A percentile compares a stretch with the other conserved stretches of the same genome.
phyloP scores from a whole-genome alignment of 139 green algal genomes.

The Parachlorella kessleri region DNA sequence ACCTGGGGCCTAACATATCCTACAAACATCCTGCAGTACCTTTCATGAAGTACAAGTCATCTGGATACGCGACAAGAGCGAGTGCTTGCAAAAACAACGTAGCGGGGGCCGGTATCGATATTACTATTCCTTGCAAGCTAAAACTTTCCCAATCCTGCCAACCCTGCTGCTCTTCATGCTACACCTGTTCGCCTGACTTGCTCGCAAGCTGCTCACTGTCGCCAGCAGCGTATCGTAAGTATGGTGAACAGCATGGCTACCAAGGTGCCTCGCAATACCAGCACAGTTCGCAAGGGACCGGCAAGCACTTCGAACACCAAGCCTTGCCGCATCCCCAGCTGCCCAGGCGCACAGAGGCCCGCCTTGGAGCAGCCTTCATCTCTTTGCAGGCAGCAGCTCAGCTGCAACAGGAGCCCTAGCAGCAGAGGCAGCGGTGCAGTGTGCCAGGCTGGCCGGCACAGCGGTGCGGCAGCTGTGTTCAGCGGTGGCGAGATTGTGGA shows the following conservation, averaged over 20 bases:
- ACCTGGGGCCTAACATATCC: background rate
- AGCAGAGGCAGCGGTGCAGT: background rate
- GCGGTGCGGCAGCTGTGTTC: background rate
- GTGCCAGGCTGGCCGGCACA: background rate
- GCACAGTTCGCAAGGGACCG: no score
- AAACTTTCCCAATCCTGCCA: background rate
- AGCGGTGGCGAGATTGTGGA: constrained; percentile 51
- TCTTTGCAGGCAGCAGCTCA: background rate
- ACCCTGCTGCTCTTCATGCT: background rate
- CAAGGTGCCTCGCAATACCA: no score
- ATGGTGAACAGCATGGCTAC: background rate
- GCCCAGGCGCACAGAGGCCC: background rate
- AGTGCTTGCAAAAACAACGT: background rate
- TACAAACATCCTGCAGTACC: background rate
- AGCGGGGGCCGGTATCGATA: background rate
- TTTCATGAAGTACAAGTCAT: no score
- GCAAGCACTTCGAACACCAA: background rate
- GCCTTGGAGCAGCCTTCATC: background rate
- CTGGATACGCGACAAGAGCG: no score
- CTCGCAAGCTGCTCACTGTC: background rate
- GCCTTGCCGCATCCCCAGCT: background rate
- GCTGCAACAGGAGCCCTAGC: background rate
- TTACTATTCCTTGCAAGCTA: background rate
- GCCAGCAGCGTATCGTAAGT: background rate
- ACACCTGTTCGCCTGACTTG: background rate